phyloP scores from a whole-genome alignment of 2,329 filamentous ascomycete genomes.

The Cadophora malorum region DNA sequence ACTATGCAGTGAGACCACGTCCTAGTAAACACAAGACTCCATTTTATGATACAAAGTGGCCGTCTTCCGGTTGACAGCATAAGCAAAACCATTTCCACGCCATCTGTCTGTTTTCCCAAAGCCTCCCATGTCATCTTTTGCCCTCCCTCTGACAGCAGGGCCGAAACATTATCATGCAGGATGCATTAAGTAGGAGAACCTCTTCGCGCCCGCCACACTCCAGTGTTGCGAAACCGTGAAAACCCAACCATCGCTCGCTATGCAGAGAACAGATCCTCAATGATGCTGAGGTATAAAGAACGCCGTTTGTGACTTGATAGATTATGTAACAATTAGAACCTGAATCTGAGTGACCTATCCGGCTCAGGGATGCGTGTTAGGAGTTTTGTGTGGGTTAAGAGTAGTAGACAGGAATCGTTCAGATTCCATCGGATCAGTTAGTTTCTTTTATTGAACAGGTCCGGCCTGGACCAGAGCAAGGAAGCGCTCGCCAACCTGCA shows the following conservation, averaged over 20 bases:
- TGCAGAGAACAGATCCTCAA: slow-evolving; percentile 45
- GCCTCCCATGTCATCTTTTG: slow-evolving; percentile 36
- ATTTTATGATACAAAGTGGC: slow-evolving; percentile 43
- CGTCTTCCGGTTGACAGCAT: slow-evolving; percentile 33
- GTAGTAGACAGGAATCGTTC: slow-evolving; percentile 15
- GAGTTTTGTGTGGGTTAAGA: slow-evolving; percentile 16
- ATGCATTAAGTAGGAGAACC: slow-evolving; percentile 43
- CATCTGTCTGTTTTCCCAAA: slow-evolving; percentile 41
- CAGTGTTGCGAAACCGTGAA: slow-evolving; percentile 43
- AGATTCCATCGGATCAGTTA: slow-evolving; percentile 10
- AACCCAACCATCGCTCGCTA: slow-evolving; percentile 46
- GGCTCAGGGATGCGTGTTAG: slow-evolving; percentile 19
- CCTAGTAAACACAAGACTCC: slow-evolving; percentile 35
- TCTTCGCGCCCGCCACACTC: slow-evolving; percentile 35
- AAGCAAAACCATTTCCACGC: slow-evolving; percentile 43
- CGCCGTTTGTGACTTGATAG: slow-evolving; percentile 43
- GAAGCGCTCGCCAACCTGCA: slow-evolving; percentile 44
- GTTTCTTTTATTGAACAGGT: slow-evolving; percentile 12
- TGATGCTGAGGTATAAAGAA: slow-evolving; percentile 42
- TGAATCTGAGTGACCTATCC: slow-evolving; percentile 24
- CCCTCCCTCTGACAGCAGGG: slow-evolving; percentile 33
- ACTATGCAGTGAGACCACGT: slow-evolving; percentile 3
- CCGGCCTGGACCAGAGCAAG: slow-evolving; percentile 36
- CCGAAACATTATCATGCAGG: slow-evolving; percentile 45
- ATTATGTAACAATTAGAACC: slow-evolving; percentile 45